phyloP scores from a whole-genome alignment of 371 early-diverging fungal genomes.

The Mucor circinelloides region DNA sequence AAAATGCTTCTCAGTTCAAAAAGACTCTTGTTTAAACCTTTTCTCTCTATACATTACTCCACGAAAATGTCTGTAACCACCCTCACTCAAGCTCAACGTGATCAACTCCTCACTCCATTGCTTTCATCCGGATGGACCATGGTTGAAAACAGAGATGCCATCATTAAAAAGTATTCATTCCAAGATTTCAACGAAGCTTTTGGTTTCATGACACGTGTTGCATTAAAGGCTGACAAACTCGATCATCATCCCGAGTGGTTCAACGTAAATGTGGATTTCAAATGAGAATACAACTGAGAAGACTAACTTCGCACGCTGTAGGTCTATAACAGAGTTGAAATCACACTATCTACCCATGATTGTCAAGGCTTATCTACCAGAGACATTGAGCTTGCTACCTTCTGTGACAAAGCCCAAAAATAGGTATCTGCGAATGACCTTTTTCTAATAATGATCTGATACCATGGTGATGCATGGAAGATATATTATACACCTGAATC shows the following conservation, averaged over 20 bases:
- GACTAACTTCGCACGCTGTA: slow-evolving; percentile 10
- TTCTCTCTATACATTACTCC: not conserved
- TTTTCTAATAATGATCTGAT: not conserved
- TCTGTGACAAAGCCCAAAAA: slow-evolving; percentile 56
- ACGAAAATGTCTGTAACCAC: slow-evolving; percentile 15
- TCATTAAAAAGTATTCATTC: slow-evolving; percentile 79
- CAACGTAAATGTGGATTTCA: slow-evolving; percentile 59
- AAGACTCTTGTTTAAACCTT: not conserved
- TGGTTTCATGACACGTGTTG: slow-evolving; percentile 93
- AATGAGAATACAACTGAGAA: not conserved
- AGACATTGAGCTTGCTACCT: slow-evolving; percentile 81
- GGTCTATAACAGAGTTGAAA: slow-evolving; percentile 90
- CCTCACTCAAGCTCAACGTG: slow-evolving; percentile 44
- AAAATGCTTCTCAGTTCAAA: not conserved
- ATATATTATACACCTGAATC: not conserved
- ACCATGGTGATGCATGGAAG: not conserved
- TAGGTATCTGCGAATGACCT: not conserved
- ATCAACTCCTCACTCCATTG: slow-evolving; percentile 52
- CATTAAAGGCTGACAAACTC: slow-evolving; percentile 86
- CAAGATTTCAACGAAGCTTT: slow-evolving; percentile 87
- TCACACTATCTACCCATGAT: slow-evolving; percentile 91
- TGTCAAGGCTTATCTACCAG: slow-evolving; percentile 79
- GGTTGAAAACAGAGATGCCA: slow-evolving; percentile 76
- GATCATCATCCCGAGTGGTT: slow-evolving; percentile 97
- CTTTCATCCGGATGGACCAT: slow-evolving; percentile 64